phyloP scores from a whole-genome alignment of 352 stramenopile species.

The Lagenidium sp. region DNA sequence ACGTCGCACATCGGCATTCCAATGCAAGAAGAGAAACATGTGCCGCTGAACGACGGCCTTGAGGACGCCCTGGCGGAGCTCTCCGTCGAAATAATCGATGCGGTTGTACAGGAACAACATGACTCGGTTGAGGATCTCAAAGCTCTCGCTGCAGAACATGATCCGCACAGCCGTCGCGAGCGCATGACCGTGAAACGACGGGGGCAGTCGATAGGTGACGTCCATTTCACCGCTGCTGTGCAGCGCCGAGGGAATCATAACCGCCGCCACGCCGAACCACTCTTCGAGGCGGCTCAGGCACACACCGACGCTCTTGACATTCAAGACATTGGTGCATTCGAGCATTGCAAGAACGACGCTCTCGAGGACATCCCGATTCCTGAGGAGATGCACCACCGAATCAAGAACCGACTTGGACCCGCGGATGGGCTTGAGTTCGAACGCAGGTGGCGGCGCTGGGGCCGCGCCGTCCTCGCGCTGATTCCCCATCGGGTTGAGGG shows the following conservation, averaged over 20 bases:
- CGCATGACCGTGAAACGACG: slow-evolving; percentile 32
- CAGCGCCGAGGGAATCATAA: slow-evolving; percentile 6
- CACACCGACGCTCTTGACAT: slow-evolving; percentile 47
- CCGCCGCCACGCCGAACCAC: slow-evolving; percentile 44
- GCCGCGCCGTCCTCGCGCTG: slow-evolving; percentile 10
- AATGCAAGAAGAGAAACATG: slow-evolving; percentile 73
- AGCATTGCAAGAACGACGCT: slow-evolving; percentile 58
- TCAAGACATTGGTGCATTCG: slow-evolving; percentile 65
- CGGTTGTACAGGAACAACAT: slow-evolving; percentile 66
- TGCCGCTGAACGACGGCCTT: slow-evolving; percentile 67
- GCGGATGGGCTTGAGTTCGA: slow-evolving; percentile 40
- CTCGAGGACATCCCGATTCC: slow-evolving; percentile 54
- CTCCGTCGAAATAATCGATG: slow-evolving; percentile 64
- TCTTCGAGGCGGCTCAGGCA: slow-evolving; percentile 56
- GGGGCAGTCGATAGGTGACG: slow-evolving; percentile 35
- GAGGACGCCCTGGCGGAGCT: slow-evolving; percentile 52
- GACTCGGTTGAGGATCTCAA: slow-evolving; percentile 54
- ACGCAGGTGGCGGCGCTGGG: slow-evolving; percentile 16
- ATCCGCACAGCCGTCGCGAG: slow-evolving; percentile 53
- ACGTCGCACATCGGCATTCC: slow-evolving; percentile 57
- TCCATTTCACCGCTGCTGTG: slow-evolving; percentile 1
- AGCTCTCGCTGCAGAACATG: slow-evolving; percentile 65
- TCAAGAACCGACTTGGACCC: slow-evolving; percentile 46
- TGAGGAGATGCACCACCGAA: slow-evolving; percentile 37
- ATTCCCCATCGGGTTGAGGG: slow-evolving; percentile 8